Evolutionary conservation across 768 basidiomycete genomes (phyloP), one percentile per base, ranked within the genome.

Genomic region (Collybia sp.): DNA sequence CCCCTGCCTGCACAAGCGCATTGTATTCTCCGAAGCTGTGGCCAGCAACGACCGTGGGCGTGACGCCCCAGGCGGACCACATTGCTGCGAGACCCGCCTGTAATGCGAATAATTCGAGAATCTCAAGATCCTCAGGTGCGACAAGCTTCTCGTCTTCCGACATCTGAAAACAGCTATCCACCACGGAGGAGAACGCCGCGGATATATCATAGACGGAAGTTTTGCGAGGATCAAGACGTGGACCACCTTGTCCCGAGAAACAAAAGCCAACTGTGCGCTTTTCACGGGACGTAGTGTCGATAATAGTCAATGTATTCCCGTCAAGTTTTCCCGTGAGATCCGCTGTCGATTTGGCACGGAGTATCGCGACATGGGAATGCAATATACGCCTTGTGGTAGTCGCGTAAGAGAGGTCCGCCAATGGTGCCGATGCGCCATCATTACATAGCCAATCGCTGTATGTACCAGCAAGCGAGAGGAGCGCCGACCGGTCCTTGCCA

Each of bases 161-260:
- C 8, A 46, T 18, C 20, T 12, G 12, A 36, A 46, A 46, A 35
- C 45, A 46, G n/a, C n/a, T 30, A 18, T 46, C 45, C 10, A 46
- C 45, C 13, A 31, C 38, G n/a, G 36, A 39, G 15, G 45, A 20
- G 38, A 41, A 46, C 6, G 36, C 36, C n/a, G 39, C 39, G 19
- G 45, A 46, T n/a, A 46, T 12, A 32, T 25, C 37, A 40, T 46
- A 46, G 9, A 46, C 17, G 15, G 45, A 16, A 8, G 45, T 40
- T 5, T 46, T 19, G 19, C 45, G 45, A n/a, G 45, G 45, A 30
- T 46, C 45, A 41, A 40, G 19, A 12, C 45, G 45, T 12, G 36
- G 37, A 20, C 45, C 38, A 20, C 45, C 45, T 38, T 46, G 45
- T 19, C 45, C 45, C 11, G 45, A 46, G 31, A 46, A 46, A 46